These are phyloP conservation scores for Gliomastix tumulicola DNA, from an alignment of 2,329 filamentous ascomycete species.

Conservation along the genomic window DNA sequence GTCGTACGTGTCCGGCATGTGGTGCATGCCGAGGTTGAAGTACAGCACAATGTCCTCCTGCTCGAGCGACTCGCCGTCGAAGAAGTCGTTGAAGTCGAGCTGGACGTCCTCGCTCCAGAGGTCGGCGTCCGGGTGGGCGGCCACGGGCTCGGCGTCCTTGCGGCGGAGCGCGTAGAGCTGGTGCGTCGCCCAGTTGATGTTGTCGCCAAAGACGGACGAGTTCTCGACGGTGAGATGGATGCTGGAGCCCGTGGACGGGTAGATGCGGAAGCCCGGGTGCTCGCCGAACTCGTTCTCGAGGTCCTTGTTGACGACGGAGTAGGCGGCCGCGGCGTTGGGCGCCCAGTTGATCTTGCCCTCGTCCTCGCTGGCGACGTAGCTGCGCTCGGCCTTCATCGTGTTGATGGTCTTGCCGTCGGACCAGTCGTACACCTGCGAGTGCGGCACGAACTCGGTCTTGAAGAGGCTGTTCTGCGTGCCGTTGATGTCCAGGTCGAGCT, in stretches of 20 bases:
- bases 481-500: conserved; percentile 44
- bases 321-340: conserved; percentile 36
- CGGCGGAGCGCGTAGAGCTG: conserved; percentile 43
- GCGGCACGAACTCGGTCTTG: conserved; percentile 22
- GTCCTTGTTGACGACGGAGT: conserved; percentile 44
- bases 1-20: conserved; percentile 43
- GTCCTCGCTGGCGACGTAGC: conserved; percentile 33
- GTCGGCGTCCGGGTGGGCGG: conserved; percentile 36
- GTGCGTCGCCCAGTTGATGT: conserved; percentile 39
- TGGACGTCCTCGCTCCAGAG: conserved; percentile 37
- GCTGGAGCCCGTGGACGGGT: conserved; percentile 1
- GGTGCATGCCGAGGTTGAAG: conserved; percentile 49
- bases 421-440: conserved; percentile 35
- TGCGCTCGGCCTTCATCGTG: conserved; percentile 42
- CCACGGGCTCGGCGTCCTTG: conserved; percentile 44
- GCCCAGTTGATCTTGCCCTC: conserved; percentile 39
- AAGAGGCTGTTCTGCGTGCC: conserved; percentile 37
- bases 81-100: conserved; percentile 42
- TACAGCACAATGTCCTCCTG: conserved; percentile 38
- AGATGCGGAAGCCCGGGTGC: conserved; percentile 41
- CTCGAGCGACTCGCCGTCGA: conserved; percentile 26
- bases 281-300: conserved; percentile 41
- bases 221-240: conserved; percentile 39
- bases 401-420: conserved; percentile 35
- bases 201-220: conserved; percentile 35